These are phyloP conservation scores for Teunomyces cretensis DNA, from an alignment of 805 yeast genomes.

Conservation along the genomic window DNA sequence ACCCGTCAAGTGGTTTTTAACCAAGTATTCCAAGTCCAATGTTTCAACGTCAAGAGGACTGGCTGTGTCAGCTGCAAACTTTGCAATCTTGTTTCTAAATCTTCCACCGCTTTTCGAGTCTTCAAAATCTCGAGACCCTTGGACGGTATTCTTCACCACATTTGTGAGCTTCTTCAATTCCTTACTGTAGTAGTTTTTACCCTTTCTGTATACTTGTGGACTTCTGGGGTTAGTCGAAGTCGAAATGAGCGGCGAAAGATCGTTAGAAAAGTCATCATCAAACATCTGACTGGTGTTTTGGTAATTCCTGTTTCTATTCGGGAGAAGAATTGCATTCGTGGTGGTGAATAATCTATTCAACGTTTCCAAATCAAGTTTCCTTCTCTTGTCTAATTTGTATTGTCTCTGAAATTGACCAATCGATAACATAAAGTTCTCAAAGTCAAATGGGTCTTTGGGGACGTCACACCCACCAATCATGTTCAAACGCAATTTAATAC, in stretches of 20 bases:
- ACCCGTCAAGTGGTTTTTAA: slow-evolving; percentile 31
- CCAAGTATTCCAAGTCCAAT: slow-evolving; percentile 35
- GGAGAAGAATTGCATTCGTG: slow-evolving; percentile 33
- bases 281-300: slow-evolving; percentile 1
- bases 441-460: slow-evolving; percentile 84
- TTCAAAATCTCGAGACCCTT: slow-evolving; percentile 43
- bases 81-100: slow-evolving; percentile 33
- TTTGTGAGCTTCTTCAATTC: slow-evolving; percentile 54
- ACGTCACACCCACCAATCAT: slow-evolving; percentile 43
- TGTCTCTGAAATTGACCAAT: slow-evolving; percentile 80
- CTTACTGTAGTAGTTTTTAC: slow-evolving; percentile 36
- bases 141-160: slow-evolving; percentile 71
- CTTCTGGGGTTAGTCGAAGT: background rate
- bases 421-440: slow-evolving; percentile 62
- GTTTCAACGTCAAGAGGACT: slow-evolving; percentile 43
- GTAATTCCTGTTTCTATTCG: slow-evolving; percentile 18
- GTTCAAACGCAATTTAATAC: slow-evolving; percentile 62
- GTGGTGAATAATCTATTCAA: slow-evolving; percentile 32
- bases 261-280: slow-evolving; percentile 5
- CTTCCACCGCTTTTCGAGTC: slow-evolving; percentile 23
- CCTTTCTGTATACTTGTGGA: slow-evolving; percentile 14
- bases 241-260: background rate
- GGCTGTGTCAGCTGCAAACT: slow-evolving; percentile 29
- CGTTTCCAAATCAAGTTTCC: slow-evolving; percentile 59
- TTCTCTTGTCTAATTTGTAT: slow-evolving; percentile 48